Evolutionary conservation across 306 rosid species (phyloP).

Genomic region (Rosa chinensis): DNA sequence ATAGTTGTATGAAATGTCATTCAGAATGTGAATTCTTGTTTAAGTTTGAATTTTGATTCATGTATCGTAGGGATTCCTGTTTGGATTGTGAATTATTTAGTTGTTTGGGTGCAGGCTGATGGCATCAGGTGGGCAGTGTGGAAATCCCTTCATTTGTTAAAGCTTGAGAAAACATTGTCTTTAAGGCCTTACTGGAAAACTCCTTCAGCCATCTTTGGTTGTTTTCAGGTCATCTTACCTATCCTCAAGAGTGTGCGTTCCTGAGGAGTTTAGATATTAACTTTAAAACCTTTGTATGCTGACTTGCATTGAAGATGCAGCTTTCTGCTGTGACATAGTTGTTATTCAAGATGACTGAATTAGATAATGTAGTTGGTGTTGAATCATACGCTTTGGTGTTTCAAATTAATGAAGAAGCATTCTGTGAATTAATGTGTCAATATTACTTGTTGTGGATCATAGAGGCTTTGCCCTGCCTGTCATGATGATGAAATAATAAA

Average conservation of each 20-base stretch:
- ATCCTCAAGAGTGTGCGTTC: neutral
- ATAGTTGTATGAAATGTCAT: neutral
- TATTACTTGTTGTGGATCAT: neutral
- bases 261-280: slow-evolving; percentile 4
- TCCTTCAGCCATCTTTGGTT: slow-evolving; percentile 2
- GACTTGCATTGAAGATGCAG: neutral
- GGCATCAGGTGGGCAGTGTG: slow-evolving; percentile 4
- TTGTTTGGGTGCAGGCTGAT: slow-evolving; percentile 22
- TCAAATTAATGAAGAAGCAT: neutral
- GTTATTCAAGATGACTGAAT: neutral
- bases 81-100: slow-evolving; percentile 18
- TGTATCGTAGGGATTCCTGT: neutral
- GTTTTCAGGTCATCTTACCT: slow-evolving; percentile 11
- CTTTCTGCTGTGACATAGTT: neutral
- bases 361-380: neutral
- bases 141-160: neutral
- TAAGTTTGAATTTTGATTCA: neutral
- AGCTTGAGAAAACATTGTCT: neutral
- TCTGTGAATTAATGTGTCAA: neutral
- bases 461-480: neutral
- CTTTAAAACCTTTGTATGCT: slow-evolving; percentile 14
- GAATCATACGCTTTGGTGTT: neutral
- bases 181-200: slow-evolving; percentile 1
- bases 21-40: neutral
- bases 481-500: neutral